Conservation (phyloP, 2,329 filamentous ascomycete genomes). For the Phaeosphaeria sp. region DNA sequence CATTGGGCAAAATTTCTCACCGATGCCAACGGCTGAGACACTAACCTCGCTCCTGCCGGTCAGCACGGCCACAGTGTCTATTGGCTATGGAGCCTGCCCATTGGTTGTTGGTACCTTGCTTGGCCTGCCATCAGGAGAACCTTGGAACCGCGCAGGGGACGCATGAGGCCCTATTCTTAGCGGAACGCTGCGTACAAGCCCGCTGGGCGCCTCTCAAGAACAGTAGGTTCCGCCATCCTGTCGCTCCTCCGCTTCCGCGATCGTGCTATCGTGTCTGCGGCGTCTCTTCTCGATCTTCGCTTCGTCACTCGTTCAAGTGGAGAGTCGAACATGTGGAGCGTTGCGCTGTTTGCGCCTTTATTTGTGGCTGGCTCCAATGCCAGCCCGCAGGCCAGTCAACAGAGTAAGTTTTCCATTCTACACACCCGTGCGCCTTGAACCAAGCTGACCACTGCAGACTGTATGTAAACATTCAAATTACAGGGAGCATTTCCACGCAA, state of each 20-base stretch:
- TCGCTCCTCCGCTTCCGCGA: conserved; percentile 6
- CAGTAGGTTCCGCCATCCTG: conserved; percentile 12
- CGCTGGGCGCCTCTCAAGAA: not conserved
- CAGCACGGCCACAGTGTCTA: not conserved
- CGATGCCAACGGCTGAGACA: not conserved
- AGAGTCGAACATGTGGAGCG: conserved; percentile 27
- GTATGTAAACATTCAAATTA: conserved; percentile 19
- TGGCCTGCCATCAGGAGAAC: conserved; percentile 22
- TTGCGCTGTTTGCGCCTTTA: conserved; percentile 22
- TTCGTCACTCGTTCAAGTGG: conserved; percentile 29
- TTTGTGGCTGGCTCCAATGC: conserved; percentile 21
- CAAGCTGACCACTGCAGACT: not conserved
- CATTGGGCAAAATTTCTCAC: not conserved
- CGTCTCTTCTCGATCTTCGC: conserved; percentile 19
- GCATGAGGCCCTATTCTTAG: conserved; percentile 31
- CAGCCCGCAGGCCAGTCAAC: conserved; percentile 11
- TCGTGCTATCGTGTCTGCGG: conserved; percentile 7
- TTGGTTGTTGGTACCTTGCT: conserved; percentile 20
- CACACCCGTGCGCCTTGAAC: not conserved
- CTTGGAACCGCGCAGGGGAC: conserved; percentile 28
- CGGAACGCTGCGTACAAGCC: conserved; percentile 10
- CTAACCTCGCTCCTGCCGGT: not conserved
- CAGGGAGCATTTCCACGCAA: not conserved
- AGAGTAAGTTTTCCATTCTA: conserved; percentile 24
- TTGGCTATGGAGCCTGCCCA: conserved; percentile 11